Base-by-base conservation (phyloP, 768 basidiomycete species). In the Pluteus cervinus region DNA sequence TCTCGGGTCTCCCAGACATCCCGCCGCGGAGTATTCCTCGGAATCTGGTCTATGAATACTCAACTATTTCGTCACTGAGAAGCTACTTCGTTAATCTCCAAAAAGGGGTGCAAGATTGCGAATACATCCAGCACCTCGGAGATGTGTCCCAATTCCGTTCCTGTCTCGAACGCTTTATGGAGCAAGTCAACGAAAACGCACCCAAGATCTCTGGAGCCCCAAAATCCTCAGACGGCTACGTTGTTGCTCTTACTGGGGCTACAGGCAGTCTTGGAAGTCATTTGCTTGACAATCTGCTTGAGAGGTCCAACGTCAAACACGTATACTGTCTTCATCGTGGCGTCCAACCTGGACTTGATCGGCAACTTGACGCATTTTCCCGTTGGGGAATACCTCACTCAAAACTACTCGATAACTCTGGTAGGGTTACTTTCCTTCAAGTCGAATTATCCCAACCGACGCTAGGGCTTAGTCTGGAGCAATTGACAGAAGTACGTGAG, bases 191-290 rank as follows among this genome's bases (percentile, higher is more conserved):
- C n/a, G n/a, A n/a, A n/a, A n/a, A n/a, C n/a, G n/a, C n/a, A n/a
- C n/a, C n/a, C n/a, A n/a, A n/a, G n/a, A n/a, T n/a, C n/a, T n/a
- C n/a, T n/a, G n/a, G n/a, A n/a, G n/a, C n/a, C n/a, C n/a, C n/a
- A n/a, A n/a, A n/a, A n/a, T n/a, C n/a, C n/a, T 23, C 7, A 35
- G 24, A 7, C 29, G 33, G 29, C 45, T 39, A 63, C 46, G 41
- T 47, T 8, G 45, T 60, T 26, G 47, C 56, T 2, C 46, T 64
- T 23, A 63, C 62, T 1, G 62, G 62, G 18, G 57, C 55, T 1
- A 63, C 62, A 3, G 62, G 62, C 12, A 52, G 49, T 11, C 49
- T 63, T 0, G 59, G 62, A 16, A 48, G 52, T 7, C 50, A 56
- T 33, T 38, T 57, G 8, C 48, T 64, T 9, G 37, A 46, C 0